A percentile compares a stretch with the other conserved stretches of the same genome.
Conservation (phyloP, 768 basidiomycete genomes). For the Mycena alexandri region DNA sequence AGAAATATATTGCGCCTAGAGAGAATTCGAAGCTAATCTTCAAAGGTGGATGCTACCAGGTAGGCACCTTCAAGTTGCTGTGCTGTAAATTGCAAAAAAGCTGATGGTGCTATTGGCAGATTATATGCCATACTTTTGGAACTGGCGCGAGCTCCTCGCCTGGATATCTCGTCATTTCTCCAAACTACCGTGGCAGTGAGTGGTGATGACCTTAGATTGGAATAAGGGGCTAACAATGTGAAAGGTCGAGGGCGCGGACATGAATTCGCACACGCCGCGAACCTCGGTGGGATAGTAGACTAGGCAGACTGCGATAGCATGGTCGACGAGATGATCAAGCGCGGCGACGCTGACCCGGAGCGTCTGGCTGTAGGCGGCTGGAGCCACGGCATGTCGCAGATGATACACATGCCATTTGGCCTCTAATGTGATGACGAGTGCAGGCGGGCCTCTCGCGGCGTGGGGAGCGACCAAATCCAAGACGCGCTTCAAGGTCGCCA, state of each 20-base stretch:
- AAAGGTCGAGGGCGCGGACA: slow-evolving; percentile 51
- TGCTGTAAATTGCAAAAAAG: not conserved
- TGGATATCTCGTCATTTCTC: too few relatives aligned
- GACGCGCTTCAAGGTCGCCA: slow-evolving; percentile 50
- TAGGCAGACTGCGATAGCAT: slow-evolving; percentile 55
- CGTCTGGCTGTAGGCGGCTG: too few relatives aligned
- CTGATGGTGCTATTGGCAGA: slow-evolving; percentile 30
- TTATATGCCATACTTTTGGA: slow-evolving; percentile 56
- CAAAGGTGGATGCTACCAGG: slow-evolving; percentile 34
- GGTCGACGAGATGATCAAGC: slow-evolving; percentile 51
- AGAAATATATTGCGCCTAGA: slow-evolving; percentile 6
- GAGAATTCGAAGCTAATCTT: slow-evolving; percentile 6
- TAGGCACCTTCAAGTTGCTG: not conserved
- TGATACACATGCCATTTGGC: too few relatives aligned
- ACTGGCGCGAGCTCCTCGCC: too few relatives aligned
- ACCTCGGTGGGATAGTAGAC: slow-evolving; percentile 45
- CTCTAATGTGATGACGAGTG: not conserved
- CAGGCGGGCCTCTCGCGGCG: slow-evolving; percentile 50
- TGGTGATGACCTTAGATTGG: too few relatives aligned
- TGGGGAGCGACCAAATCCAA: slow-evolving; percentile 54
- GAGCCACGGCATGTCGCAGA: too few relatives aligned
- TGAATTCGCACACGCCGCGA: slow-evolving; percentile 47
- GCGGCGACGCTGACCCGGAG: too few relatives aligned
- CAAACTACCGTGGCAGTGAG: too few relatives aligned
- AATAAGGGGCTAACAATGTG: too few relatives aligned